Conservation (phyloP, 768 basidiomycete species). For the Porpolomopsis calyptriformis region DNA sequence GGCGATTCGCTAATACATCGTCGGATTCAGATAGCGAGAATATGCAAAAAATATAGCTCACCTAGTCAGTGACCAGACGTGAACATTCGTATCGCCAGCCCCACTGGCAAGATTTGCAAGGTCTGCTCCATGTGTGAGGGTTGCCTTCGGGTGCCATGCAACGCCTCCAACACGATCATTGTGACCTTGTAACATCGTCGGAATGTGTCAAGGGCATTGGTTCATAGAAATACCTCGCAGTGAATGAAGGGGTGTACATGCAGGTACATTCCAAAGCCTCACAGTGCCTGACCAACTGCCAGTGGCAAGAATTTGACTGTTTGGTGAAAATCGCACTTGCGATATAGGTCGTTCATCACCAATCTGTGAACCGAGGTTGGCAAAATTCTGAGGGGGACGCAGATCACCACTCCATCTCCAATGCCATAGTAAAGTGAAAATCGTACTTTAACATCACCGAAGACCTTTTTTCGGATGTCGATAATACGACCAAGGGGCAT, state of each 20-base stretch:
- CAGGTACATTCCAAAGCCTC: conserved; percentile 92
- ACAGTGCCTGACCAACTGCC: conserved; percentile 95
- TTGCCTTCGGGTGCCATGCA: conserved; percentile 95
- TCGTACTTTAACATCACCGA: conserved; percentile 78
- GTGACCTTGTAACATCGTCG: conserved; percentile 47
- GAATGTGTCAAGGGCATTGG: conserved; percentile 3
- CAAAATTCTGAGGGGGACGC: conserved; percentile 50
- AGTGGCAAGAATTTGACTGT: conserved; percentile 79
- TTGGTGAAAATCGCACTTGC: conserved; percentile 89
- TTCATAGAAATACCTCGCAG: conserved; percentile 44
- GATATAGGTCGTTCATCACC: conserved; percentile 94
- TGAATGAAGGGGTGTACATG: conserved; percentile 69
- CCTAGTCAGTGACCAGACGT: conserved; percentile 86
- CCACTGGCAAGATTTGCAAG: conserved; percentile 82
- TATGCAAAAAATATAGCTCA: conserved; percentile 17
- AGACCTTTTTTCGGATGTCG: conserved; percentile 86
- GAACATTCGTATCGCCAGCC: conserved; percentile 76
- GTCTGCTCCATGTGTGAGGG: conserved; percentile 52
- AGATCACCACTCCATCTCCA: neutral
- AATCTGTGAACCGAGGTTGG: conserved; percentile 93
- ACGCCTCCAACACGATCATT: conserved; percentile 88
- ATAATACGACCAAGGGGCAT: conserved; percentile 83
- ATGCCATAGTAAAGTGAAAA: neutral
- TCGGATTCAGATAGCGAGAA: conserved; percentile 3
- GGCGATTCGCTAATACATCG: conserved; percentile 58